Conservation (phyloP, 306 rosid genomes). For the Castanea sativa region DNA sequence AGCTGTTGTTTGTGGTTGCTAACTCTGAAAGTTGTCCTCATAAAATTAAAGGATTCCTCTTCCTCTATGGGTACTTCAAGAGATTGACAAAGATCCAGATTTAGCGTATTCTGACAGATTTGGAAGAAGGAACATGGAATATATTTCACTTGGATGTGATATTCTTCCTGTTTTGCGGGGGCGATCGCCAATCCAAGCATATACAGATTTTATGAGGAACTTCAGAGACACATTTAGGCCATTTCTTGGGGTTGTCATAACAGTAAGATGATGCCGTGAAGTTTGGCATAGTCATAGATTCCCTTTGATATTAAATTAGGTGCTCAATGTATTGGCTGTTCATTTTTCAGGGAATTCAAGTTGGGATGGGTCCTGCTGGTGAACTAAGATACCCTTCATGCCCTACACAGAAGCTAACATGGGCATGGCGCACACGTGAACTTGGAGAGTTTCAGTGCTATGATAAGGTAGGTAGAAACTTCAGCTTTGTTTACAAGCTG, state of each 20-base stretch:
- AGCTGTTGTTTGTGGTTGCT: constrained; percentile 5
- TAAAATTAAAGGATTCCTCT: constrained; percentile 69
- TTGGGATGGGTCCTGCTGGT: constrained; percentile 96
- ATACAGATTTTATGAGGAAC: constrained; percentile 81
- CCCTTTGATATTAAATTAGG: constrained; percentile 13
- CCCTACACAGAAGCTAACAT: constrained; percentile 43
- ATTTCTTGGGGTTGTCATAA: constrained; percentile 60
- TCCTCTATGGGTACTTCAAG: constrained; percentile 85
- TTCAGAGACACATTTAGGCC: constrained; percentile 70
- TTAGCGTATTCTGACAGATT: constrained; percentile 73
- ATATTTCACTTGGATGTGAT: constrained; percentile 90
- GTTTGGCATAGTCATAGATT: constrained; percentile 10
- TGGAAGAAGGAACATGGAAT: constrained; percentile 75
- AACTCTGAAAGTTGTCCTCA: constrained; percentile 39
- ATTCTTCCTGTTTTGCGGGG: constrained; percentile 77
- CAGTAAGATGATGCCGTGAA: constrained; percentile 50
- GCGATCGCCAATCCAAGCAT: constrained; percentile 82
- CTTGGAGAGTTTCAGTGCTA: constrained; percentile 91
- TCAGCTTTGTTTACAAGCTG: constrained; percentile 23
- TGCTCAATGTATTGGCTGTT: constrained; percentile 25
- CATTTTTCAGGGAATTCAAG: constrained; percentile 68
- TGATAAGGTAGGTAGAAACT: constrained; percentile 62
- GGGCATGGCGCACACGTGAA: constrained; percentile 49
- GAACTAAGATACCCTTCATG: constrained; percentile 83
- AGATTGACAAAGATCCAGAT: constrained; percentile 69